Conservation (phyloP, 306 rosid species). For the Cucumis hystrix region DNA sequence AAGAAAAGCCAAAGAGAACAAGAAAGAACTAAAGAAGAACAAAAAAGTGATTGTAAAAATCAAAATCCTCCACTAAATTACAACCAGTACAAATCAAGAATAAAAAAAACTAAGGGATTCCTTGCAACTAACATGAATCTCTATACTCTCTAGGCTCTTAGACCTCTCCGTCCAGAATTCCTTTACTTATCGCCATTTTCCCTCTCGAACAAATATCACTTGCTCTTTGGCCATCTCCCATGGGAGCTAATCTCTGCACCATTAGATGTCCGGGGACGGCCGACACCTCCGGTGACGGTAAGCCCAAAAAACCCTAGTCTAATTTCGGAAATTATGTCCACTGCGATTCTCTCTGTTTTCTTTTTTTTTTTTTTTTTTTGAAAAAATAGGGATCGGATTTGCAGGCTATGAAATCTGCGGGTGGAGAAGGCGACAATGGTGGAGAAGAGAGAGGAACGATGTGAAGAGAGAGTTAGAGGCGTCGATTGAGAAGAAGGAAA, state of each 20-base stretch:
- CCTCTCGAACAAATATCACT: not conserved
- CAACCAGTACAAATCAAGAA: not conserved
- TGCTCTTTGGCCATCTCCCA: not conserved
- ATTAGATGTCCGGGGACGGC: not conserved
- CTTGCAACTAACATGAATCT: not conserved
- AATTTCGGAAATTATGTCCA: not conserved
- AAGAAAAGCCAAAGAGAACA: not conserved
- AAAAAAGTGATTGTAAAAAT: not conserved
- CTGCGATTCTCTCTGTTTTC: not conserved
- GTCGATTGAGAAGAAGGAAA: not conserved
- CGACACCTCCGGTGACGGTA: not conserved
- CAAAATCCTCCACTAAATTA: not conserved
- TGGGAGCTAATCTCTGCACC: slow-evolving; percentile 4
- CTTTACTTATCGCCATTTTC: not conserved
- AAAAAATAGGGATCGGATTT: not conserved
- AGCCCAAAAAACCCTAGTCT: no score
- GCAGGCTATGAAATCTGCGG: not conserved
- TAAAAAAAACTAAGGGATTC: not conserved
- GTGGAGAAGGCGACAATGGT: not conserved
- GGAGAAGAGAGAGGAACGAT: not conserved
- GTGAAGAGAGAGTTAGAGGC: not conserved
- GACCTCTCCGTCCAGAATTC: not conserved
- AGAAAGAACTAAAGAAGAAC: not conserved
- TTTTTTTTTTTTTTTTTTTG: not conserved
- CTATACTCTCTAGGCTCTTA: not conserved